These are phyloP conservation scores for Aspergillus sparsus DNA, from an alignment of 495 filamentous ascomycete species.

Conservation along the genomic window DNA sequence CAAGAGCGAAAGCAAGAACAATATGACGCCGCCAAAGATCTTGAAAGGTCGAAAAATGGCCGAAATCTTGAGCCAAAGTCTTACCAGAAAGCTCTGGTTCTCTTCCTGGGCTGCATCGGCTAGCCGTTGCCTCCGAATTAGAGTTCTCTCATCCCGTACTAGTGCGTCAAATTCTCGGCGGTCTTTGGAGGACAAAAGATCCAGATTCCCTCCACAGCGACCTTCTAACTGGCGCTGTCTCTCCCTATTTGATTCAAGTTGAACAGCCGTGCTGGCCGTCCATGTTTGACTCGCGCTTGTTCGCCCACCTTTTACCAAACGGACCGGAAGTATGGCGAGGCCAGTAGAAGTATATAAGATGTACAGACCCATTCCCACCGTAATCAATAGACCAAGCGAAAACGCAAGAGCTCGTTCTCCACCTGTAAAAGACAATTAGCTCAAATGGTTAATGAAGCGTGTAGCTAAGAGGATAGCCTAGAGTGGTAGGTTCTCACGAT, in stretches of 20 bases:
- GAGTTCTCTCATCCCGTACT: conserved; percentile 84
- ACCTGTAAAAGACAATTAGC: conserved; percentile 44
- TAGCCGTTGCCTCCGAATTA: conserved; percentile 85
- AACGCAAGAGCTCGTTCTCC: conserved; percentile 93
- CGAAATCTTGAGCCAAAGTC: conserved; percentile 72
- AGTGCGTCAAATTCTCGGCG: conserved; percentile 84
- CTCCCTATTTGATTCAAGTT: conserved; percentile 83
- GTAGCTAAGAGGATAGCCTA: neutral
- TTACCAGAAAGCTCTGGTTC: conserved; percentile 66
- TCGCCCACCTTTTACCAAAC: conserved; percentile 86
- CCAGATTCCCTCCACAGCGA: conserved; percentile 74
- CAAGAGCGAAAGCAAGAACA: conserved; percentile 68
- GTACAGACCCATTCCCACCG: conserved; percentile 81
- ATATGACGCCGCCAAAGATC: conserved; percentile 76
- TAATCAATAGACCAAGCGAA: conserved; percentile 79
- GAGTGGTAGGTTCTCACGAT: conserved; percentile 55
- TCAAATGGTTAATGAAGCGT: too few relatives aligned
- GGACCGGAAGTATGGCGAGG: conserved; percentile 83
- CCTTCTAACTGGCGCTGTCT: conserved; percentile 87
- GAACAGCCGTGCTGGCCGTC: conserved; percentile 70
- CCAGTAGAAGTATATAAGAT: conserved; percentile 85
- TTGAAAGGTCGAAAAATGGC: conserved; percentile 81
- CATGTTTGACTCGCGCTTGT: conserved; percentile 75
- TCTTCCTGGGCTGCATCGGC: conserved; percentile 79
- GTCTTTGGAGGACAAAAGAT: conserved; percentile 77